Base-by-base conservation (phyloP, 331 rosid species). In the Malus hybrid region DNA sequence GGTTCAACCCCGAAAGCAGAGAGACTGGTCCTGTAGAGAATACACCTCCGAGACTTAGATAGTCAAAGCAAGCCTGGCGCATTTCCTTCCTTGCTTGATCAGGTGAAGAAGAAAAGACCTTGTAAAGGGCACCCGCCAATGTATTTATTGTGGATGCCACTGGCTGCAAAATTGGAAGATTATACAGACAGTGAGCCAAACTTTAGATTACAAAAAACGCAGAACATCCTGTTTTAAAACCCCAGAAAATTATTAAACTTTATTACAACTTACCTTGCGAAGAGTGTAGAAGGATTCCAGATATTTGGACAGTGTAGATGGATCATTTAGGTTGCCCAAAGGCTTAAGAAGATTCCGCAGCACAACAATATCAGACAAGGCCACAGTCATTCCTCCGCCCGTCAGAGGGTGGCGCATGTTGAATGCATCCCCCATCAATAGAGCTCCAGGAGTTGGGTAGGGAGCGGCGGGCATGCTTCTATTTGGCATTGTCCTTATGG, bases 401-500 rank as follows among this genome's bases (percentile, higher is more conserved):
- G 98, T 93, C n/a, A 93, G 85, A 52, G 98, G 98, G 79, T 91
- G 98, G 70, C 97, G 98, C 98, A 93, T 93, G 80, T 93, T 93
- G 86, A 93, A 91, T 55, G 98, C 98, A 78, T 93, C 98, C 54
- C 98, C 96, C 98, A 93, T 91, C 66, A 93, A 70, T 73, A 93
- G 82, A 65, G 98, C 98, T 79, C 98, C 98, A 2, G 96, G 97
- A 28, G 98, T 91, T 61, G 97, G 96, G 71, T 85, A 70, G 73
- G 98, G 97, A 81, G 88, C 88, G 5, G 98, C 98, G 13, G 97
- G 97, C 97, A 93, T 91, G 91, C 96, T 91, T 87, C 98, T 86
- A 78, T 91, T 93, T 65, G 98, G 96, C 98, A 93, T 93, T 80
- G 97, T 93, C 86, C 96, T 83, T 36, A 91, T 83, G 82, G 84